Evolutionary conservation across 805 yeast genomes (phyloP).

Genomic region (Suhomyces prunicola): DNA sequence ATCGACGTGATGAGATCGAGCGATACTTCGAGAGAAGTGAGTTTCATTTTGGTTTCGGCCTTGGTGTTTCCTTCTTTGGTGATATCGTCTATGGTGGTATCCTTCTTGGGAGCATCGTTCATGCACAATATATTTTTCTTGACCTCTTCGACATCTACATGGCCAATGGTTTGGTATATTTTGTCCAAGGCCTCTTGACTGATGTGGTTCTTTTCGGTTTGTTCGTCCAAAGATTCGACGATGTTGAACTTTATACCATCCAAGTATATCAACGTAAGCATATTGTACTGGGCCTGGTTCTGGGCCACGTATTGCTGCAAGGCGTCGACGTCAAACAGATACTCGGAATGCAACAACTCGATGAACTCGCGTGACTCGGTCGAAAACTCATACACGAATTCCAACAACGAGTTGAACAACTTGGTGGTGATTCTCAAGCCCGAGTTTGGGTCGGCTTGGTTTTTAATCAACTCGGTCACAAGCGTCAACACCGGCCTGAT

Average conservation of each 20-base stretch:
- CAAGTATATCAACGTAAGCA: constrained; percentile 32
- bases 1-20: constrained; percentile 76
- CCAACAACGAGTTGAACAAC: constrained; percentile 52
- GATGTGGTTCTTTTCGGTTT: constrained; percentile 17
- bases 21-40: constrained; percentile 65
- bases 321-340: constrained; percentile 14
- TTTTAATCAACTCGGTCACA: constrained; percentile 34
- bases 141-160: constrained; percentile 24
- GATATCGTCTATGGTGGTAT: constrained; percentile 15
- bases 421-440: constrained; percentile 36
- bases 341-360: constrained; percentile 18
- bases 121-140: constrained; percentile 33
- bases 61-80: constrained; percentile 31
- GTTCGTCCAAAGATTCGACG: constrained; percentile 27
- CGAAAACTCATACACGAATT: constrained; percentile 57
- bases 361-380: constrained; percentile 57
- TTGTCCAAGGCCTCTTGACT: constrained; percentile 16
- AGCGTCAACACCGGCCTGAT: constrained; percentile 39
- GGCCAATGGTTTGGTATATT: constrained; percentile 20
- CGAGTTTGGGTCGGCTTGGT: constrained; percentile 20
- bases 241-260: constrained; percentile 44
- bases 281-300: constrained; percentile 12
- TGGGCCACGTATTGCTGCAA: constrained; percentile 15
- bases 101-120: constrained; percentile 25
- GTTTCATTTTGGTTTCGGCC: constrained; percentile 45